Percentiles rank a stretch among this genome's conserved stretches.
These are phyloP conservation scores for Alternaria metachromatica DNA, from an alignment of 2,329 filamentous ascomycete species.

Conservation along the genomic window DNA sequence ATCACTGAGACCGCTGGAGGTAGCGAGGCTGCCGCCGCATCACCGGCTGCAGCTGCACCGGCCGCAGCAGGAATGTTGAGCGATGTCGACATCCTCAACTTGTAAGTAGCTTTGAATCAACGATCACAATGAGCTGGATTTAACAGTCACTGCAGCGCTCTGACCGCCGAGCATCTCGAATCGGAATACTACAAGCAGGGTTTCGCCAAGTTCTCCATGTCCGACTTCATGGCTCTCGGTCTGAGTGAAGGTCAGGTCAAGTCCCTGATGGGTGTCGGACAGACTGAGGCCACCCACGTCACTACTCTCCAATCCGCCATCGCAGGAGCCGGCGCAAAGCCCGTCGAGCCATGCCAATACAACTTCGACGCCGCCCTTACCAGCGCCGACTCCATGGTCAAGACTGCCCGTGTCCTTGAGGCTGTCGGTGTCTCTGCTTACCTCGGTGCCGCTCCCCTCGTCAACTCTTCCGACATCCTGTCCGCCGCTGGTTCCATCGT, in stretches of 20 bases:
- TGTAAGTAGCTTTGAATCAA: conserved; percentile 49
- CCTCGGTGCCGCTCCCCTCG: conserved; percentile 72
- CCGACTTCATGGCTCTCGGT: conserved; percentile 70
- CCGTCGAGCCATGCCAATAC: conserved; percentile 74
- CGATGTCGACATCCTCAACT: conserved; percentile 62
- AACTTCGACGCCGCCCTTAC: conserved; percentile 68
- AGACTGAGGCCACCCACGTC: conserved; percentile 70
- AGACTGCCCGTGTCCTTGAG: conserved; percentile 73
- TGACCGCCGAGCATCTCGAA: conserved; percentile 79
- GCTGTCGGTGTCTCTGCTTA: conserved; percentile 75
- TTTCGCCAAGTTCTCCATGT: conserved; percentile 69
- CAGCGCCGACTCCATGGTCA: conserved; percentile 70
- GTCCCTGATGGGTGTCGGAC: conserved; percentile 67
- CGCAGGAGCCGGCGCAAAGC: conserved; percentile 66
- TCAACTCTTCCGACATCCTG: conserved; percentile 67
- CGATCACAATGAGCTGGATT: conserved; percentile 25
- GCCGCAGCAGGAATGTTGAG: conserved; percentile 47
- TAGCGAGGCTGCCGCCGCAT: conserved; percentile 18
- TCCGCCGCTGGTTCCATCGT: conserved; percentile 73
- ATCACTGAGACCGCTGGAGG: conserved; percentile 19
- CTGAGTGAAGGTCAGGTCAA: conserved; percentile 62
- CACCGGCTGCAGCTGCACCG: conserved; percentile 26
- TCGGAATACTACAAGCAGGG: conserved; percentile 74
- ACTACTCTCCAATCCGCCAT: conserved; percentile 66
- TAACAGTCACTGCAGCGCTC: conserved; percentile 60